Evolutionary conservation across 805 yeast genomes (phyloP), one percentile per base, ranked within the genome.

Genomic region (Ogataea saltuana): DNA sequence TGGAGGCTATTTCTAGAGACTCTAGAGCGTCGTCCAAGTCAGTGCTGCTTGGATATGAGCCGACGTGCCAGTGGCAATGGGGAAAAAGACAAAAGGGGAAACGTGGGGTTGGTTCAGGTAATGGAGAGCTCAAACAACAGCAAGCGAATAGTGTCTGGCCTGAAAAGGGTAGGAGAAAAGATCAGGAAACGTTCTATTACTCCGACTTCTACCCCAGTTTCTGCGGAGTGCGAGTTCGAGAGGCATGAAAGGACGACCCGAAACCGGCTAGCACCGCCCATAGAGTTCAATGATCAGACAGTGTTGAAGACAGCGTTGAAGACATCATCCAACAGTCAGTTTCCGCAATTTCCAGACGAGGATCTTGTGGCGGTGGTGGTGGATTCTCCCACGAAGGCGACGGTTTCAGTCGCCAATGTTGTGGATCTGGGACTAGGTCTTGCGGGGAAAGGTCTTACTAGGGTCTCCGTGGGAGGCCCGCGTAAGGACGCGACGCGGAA

Each of bases 401-500:
- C 57, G 1, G 48, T 60, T n/a, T 45, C 51, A 9, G 48, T 53
- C 3, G 33, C 45, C 2, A 59, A 60, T 32, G 64, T 62, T 10
- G 55, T 55, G 6, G 41, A 47, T 13, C 17, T 61, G n/a, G 68
- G 68, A 1, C 45, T 63, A 12, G 63, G 52, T 6, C 44, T 64
- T 3, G 67, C 61, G 2, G 69, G 67, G 2, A 50, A 35, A 31
- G 68, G 64, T 1, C 44, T 54, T 6, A 32, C n/a, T 10, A 45
- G 44, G 7, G 49, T 31, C 7, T 12, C 36, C 3, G 16, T 8
- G 29, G 9, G 10, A 10, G 16, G 16, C 3, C 6, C n/a, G 25
- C 9, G 21, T 11, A 13, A 12, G 9, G n/a, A 17, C n/a, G 11
- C 16, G 21, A 32, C 10, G 9, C 8, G 3, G 8, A 32, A 9